phyloP scores from a whole-genome alignment of 2,329 filamentous ascomycete species.

The Ceratocystis harringtonii region DNA sequence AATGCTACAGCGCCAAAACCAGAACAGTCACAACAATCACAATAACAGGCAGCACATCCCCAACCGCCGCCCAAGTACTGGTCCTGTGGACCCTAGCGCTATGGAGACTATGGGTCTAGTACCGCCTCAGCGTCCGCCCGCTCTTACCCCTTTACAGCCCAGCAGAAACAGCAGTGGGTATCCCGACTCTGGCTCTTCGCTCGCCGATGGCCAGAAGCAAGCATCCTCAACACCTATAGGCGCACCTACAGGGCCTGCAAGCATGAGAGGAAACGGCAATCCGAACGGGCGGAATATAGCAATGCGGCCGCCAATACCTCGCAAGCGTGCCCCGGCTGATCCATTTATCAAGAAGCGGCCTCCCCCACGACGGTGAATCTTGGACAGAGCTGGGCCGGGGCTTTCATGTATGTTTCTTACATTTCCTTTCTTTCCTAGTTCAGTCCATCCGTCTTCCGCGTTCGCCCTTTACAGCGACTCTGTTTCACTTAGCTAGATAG shows the following conservation, averaged over 20 bases:
- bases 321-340: conserved; percentile 30
- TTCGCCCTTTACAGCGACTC: not conserved
- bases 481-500: not conserved
- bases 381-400: not conserved
- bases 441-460: not conserved
- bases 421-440: not conserved
- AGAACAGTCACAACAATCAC: not conserved
- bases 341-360: conserved; percentile 31
- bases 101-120: conserved; percentile 37
- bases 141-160: conserved; percentile 18
- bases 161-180: conserved; percentile 11
- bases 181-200: not conserved
- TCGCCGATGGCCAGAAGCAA: not conserved
- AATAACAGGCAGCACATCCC: not conserved
- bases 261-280: not conserved
- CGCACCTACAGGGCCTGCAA: conserved; percentile 14
- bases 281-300: not conserved
- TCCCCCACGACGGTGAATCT: conserved; percentile 12
- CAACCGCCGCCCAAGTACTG: not conserved
- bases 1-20: conserved; percentile 22
- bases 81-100: conserved; percentile 33
- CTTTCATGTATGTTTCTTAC: not conserved
- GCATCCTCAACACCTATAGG: conserved; percentile 19
- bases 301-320: conserved; percentile 18
- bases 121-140: conserved; percentile 31